Evolutionary conservation across 2,329 filamentous ascomycete species (phyloP).

Genomic region (Alternaria ethzedia): DNA sequence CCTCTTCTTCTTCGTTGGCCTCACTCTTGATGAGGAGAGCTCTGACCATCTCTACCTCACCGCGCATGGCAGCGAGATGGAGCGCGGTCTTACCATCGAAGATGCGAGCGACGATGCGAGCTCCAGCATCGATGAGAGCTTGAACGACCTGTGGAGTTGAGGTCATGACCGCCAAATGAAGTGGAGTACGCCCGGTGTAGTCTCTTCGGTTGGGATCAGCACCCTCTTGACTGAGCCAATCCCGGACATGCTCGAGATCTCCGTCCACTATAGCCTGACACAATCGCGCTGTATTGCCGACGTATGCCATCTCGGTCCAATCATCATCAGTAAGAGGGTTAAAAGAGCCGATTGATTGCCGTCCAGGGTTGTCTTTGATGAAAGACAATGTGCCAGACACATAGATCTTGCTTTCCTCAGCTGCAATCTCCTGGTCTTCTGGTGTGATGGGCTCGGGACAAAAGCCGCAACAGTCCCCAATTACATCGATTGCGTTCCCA

Average conservation of each 20-base stretch:
- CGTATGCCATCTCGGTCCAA: constrained; percentile 91
- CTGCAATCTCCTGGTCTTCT: constrained; percentile 73
- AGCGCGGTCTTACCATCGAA: constrained; percentile 82
- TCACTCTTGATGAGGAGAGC: constrained; percentile 76
- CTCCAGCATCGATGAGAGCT: constrained; percentile 72
- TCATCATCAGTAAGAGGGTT: constrained; percentile 82
- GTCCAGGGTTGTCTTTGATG: constrained; percentile 79
- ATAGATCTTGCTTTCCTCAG: constrained; percentile 76
- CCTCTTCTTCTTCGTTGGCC: constrained; percentile 72
- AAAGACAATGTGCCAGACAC: constrained; percentile 77
- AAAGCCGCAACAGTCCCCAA: constrained; percentile 80
- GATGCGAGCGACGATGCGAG: constrained; percentile 74
- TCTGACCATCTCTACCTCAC: constrained; percentile 71
- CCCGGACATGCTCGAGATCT: constrained; percentile 72
- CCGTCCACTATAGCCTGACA: constrained; percentile 82
- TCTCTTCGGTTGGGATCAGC: constrained; percentile 73
- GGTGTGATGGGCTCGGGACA: constrained; percentile 73
- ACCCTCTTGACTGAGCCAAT: constrained; percentile 72
- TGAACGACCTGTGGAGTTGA: constrained; percentile 75
- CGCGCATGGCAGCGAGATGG: constrained; percentile 78
- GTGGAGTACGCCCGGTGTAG: constrained; percentile 69
- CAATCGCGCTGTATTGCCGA: constrained; percentile 77
- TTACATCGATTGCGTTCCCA: constrained; percentile 72
- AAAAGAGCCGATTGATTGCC: constrained; percentile 76
- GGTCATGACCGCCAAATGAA: constrained; percentile 75